phyloP scores from a whole-genome alignment of 306 rosid genomes.

The Prunus salicina region DNA sequence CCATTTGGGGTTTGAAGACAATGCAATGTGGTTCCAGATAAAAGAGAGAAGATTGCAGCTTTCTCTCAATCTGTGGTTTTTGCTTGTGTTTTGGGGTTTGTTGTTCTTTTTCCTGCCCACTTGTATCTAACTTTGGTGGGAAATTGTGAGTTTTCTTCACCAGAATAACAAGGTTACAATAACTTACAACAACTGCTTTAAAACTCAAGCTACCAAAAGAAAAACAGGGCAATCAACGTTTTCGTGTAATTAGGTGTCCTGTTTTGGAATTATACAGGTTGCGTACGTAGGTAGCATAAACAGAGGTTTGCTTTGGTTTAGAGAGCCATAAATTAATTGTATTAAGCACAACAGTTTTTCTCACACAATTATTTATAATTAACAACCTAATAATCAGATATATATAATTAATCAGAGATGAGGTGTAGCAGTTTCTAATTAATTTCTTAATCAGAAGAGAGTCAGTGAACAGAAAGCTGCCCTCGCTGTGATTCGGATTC shows the following conservation, averaged over 20 bases:
- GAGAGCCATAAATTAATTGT: too few species aligned
- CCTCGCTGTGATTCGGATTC: not conserved
- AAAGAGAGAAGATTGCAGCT: not conserved
- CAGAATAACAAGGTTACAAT: not conserved
- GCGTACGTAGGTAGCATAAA: not conserved
- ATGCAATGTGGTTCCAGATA: not conserved
- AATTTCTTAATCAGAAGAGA: not conserved
- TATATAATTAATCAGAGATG: not conserved
- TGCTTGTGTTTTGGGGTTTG: not conserved
- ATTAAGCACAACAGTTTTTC: too few species aligned
- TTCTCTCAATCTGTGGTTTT: not conserved
- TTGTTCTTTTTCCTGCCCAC: conserved; percentile 41
- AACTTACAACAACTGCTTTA: not conserved
- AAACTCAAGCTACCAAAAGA: not conserved
- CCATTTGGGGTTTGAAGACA: conserved; percentile 1
- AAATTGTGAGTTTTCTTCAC: not conserved
- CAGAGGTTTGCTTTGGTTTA: not conserved
- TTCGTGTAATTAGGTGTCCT: not conserved
- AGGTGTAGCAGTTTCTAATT: not conserved
- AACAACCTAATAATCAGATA: too few species aligned
- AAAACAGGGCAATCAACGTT: not conserved
- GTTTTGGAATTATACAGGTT: not conserved
- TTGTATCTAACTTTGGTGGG: conserved; percentile 31
- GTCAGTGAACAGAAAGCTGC: not conserved
- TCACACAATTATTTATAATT: too few species aligned